Conservation (phyloP, 129 eudicot genomes). For the Tagetes patula region DNA sequence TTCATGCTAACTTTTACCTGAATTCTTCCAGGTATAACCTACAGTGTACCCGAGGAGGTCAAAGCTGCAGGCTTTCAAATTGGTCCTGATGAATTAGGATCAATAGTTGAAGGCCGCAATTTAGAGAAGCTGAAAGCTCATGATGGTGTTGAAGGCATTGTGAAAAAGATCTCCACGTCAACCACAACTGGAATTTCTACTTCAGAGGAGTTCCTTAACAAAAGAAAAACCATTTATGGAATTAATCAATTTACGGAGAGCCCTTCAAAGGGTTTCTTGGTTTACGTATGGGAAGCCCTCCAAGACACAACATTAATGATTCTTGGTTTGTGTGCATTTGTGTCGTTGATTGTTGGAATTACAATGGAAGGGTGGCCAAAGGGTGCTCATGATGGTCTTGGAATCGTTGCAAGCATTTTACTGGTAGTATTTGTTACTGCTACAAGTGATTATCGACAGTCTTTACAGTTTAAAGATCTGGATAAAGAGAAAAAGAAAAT, state of each 20-base stretch:
- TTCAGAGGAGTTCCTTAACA: slow-evolving; percentile 50
- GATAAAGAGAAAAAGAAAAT: slow-evolving; percentile 94
- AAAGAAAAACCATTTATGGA: slow-evolving; percentile 65
- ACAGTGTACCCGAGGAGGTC: slow-evolving; percentile 71
- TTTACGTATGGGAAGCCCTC: slow-evolving; percentile 93
- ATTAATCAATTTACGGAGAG: slow-evolving; percentile 73
- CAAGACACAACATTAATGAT: slow-evolving; percentile 94
- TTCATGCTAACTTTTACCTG: slow-evolving; percentile 12
- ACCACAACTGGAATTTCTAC: slow-evolving; percentile 52
- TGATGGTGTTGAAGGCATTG: slow-evolving; percentile 81
- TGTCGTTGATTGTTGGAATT: slow-evolving; percentile 82
- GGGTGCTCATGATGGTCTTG: slow-evolving; percentile 97
- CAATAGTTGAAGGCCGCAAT: slow-evolving; percentile 83
- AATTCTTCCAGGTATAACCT: slow-evolving; percentile 64
- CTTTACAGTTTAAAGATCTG: slow-evolving; percentile 89
- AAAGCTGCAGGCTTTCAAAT: slow-evolving; percentile 78
- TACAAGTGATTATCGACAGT: slow-evolving; percentile 85
- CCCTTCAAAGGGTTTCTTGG: slow-evolving; percentile 80
- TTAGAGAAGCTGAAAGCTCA: slow-evolving; percentile 66
- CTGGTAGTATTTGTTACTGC: slow-evolving; percentile 93
- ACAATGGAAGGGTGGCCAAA: slow-evolving; percentile 89
- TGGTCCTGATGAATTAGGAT: slow-evolving; percentile 84
- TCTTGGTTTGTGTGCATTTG: slow-evolving; percentile 77
- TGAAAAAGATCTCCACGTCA: slow-evolving; percentile 64
- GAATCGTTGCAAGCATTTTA: slow-evolving; percentile 87